Conservation (phyloP, 257 asterid genomes). For the Solanum megistacrolobum region DNA sequence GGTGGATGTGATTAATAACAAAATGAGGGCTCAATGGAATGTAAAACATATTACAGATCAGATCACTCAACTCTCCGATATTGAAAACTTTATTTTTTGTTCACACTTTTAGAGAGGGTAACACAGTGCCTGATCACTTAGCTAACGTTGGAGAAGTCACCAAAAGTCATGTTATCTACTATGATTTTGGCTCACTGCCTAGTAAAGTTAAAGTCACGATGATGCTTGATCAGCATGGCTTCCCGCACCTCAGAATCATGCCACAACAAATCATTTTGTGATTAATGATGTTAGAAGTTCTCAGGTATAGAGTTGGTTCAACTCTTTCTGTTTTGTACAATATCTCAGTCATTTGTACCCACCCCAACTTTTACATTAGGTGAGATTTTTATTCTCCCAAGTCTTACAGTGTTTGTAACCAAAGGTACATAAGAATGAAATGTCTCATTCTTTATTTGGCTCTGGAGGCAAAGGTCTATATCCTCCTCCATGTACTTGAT, state of each 20-base stretch:
- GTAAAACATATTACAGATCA: neutral
- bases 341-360: neutral
- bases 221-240: neutral
- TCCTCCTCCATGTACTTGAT: neutral
- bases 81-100: too few relatives aligned
- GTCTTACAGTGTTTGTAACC: neutral
- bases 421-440: neutral
- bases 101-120: neutral
- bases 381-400: neutral
- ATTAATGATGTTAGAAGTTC: neutral
- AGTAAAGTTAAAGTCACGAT: neutral
- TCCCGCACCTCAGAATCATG: neutral
- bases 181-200: neutral
- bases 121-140: neutral
- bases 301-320: neutral
- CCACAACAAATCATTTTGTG: neutral
- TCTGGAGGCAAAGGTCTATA: neutral
- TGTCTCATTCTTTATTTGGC: neutral
- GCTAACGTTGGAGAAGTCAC: neutral
- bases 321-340: neutral
- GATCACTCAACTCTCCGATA: neutral
- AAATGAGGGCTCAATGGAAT: neutral
- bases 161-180: too few relatives aligned
- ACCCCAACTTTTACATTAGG: neutral
- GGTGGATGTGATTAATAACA: neutral